phyloP scores from a whole-genome alignment of 352 stramenopile species.

The Phytopythium kandeliae region DNA sequence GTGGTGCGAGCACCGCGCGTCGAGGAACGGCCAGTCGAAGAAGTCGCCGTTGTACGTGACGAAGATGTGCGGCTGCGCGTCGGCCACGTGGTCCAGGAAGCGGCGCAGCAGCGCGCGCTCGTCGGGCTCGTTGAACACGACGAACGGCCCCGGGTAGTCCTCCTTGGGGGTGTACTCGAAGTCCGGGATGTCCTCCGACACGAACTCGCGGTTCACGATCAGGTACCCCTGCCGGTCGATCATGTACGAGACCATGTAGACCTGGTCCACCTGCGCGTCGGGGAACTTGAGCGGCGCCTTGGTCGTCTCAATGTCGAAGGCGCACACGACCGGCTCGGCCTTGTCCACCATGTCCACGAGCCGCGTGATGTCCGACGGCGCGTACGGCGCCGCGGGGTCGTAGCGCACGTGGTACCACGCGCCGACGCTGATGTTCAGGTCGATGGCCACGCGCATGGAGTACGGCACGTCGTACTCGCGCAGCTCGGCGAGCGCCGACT shows the following conservation, averaged over 20 bases:
- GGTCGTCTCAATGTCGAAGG: constrained; percentile 99
- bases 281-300: constrained; percentile 99
- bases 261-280: constrained; percentile 93
- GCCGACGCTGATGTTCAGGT: constrained; percentile 94
- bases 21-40: constrained; percentile 99
- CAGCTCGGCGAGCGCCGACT: constrained; percentile 87
- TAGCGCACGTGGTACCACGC: constrained; percentile 96
- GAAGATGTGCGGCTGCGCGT: constrained; percentile 96
- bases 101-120: constrained; percentile 77
- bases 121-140: constrained; percentile 95
- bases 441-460: constrained; percentile 93
- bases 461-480: constrained; percentile 99
- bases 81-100: constrained; percentile 90
- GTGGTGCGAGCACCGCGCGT: constrained; percentile 88
- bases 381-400: constrained; percentile 53
- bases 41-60: constrained; percentile 99
- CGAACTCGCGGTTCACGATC: constrained; percentile 96
- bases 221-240: constrained; percentile 94
- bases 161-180: constrained; percentile 99
- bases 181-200: constrained; percentile 96
- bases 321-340: constrained; percentile 92
- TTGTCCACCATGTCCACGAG: constrained; percentile 90
- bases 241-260: constrained; percentile 99
- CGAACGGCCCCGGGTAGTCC: constrained; percentile 89
- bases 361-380: constrained; percentile 37